Evolutionary conservation across 2,329 filamentous ascomycete species (phyloP).

Genomic region (Colletotrichum eleusines): DNA sequence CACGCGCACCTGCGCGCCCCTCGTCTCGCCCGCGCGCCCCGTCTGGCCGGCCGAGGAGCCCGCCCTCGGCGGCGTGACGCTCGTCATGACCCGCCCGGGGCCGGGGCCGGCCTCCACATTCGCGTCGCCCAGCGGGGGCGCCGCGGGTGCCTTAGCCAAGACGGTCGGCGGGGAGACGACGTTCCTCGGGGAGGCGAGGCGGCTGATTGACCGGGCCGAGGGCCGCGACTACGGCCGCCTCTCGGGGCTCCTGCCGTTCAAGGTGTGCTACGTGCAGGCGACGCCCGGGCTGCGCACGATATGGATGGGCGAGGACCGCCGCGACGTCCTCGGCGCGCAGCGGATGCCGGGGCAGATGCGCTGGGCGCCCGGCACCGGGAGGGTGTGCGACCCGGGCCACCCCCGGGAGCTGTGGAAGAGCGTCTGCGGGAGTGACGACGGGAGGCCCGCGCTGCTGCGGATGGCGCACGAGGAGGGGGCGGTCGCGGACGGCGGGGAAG

Average conservation of each 20-base stretch:
- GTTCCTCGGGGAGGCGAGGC: slow-evolving; percentile 1
- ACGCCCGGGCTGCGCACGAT: slow-evolving; percentile 52
- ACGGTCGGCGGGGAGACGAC: slow-evolving; percentile 16
- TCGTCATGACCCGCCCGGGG: slow-evolving; percentile 29
- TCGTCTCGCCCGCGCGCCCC: slow-evolving; percentile 42
- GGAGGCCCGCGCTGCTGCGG: slow-evolving; percentile 27
- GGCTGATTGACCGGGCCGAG: slow-evolving; percentile 31
- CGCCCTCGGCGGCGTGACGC: slow-evolving; percentile 40
- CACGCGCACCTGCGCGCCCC: slow-evolving; percentile 46
- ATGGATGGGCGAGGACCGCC: slow-evolving; percentile 58
- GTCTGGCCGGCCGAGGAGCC: slow-evolving; percentile 41
- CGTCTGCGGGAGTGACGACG: slow-evolving; percentile 6
- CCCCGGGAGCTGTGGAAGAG: slow-evolving; percentile 24
- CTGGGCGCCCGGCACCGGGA: slow-evolving; percentile 40
- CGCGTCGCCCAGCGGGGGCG: slow-evolving; percentile 9
- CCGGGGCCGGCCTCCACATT: neutral
- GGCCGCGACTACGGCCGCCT: slow-evolving; percentile 48
- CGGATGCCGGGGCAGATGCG: slow-evolving; percentile 54
- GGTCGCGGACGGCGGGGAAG: neutral
- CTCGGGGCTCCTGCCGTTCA: slow-evolving; percentile 58
- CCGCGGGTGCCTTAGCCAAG: neutral
- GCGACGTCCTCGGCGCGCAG: slow-evolving; percentile 56
- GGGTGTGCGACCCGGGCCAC: slow-evolving; percentile 33
- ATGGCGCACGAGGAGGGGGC: slow-evolving; percentile 29
- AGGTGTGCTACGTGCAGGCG: slow-evolving; percentile 56